These are phyloP conservation scores for Hapsidospora chrysogenum DNA, from an alignment of 495 filamentous ascomycete species.

Conservation along the genomic window DNA sequence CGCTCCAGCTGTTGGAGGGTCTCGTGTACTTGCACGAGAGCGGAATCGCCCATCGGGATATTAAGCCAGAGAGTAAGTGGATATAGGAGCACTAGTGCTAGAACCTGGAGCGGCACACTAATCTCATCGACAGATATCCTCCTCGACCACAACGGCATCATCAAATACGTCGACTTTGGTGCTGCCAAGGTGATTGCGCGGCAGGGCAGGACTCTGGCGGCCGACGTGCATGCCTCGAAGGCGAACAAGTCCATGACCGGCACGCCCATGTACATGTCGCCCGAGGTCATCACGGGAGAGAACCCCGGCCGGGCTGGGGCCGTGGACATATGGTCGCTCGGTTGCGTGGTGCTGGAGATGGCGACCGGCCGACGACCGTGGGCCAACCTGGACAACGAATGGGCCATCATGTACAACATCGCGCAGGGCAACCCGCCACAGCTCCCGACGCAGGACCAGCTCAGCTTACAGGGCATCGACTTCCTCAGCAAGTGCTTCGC, in stretches of 20 bases:
- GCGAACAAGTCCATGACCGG: conserved; percentile 88
- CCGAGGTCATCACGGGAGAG: conserved; percentile 88
- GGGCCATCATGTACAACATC: conserved; percentile 99
- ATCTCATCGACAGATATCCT: conserved; percentile 52
- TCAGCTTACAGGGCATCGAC: conserved; percentile 70
- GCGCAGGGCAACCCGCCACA: conserved; percentile 87
- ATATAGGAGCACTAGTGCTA: no score
- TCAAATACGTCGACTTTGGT: conserved; percentile 98
- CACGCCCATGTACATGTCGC: conserved; percentile 99
- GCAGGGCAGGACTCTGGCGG: conserved; percentile 72
- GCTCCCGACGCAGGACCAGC: conserved; percentile 64
- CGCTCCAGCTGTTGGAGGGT: conserved; percentile 87
- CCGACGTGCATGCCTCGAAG: conserved; percentile 39
- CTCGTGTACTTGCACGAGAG: conserved; percentile 87
- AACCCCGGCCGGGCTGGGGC: conserved; percentile 58
- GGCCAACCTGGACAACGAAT: conserved; percentile 97
- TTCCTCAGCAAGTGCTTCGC: conserved; percentile 81
- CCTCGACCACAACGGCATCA: conserved; percentile 91
- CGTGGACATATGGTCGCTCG: conserved; percentile 95
- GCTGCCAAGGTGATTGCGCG: conserved; percentile 94
- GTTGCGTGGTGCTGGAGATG: conserved; percentile 96
- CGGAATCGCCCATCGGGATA: conserved; percentile 85
- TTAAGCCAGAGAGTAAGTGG: conserved; percentile 93
- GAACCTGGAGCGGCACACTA: no score
- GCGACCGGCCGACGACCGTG: conserved; percentile 87